Evolutionary conservation across 2,329 filamentous ascomycete genomes (phyloP).

Genomic region (Fusarium fracticaudum): DNA sequence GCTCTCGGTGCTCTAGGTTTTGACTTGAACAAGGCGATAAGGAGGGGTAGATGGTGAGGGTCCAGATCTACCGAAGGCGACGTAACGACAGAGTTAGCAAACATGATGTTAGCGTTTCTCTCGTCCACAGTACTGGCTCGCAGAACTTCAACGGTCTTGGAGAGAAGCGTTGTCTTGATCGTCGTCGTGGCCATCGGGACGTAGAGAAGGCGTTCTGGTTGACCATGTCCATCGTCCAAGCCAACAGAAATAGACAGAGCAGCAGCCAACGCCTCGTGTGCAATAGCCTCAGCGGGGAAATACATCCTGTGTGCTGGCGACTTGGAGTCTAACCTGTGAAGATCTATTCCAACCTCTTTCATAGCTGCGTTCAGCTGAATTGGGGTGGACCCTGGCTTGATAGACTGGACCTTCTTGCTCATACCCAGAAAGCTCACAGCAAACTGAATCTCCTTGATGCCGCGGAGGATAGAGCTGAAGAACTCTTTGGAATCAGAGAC

Average conservation of each 20-base stretch:
- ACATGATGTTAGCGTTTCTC: slow-evolving; percentile 94
- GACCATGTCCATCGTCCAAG: slow-evolving; percentile 87
- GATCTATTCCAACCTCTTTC: slow-evolving; percentile 94
- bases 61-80: slow-evolving; percentile 95
- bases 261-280: slow-evolving; percentile 91
- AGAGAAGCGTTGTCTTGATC: slow-evolving; percentile 91
- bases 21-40: slow-evolving; percentile 78
- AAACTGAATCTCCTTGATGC: slow-evolving; percentile 96
- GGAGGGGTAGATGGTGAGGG: slow-evolving; percentile 87
- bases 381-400: slow-evolving; percentile 73
- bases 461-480: slow-evolving; percentile 85
- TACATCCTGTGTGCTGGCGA: slow-evolving; percentile 98
- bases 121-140: slow-evolving; percentile 78
- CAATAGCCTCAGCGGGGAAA: slow-evolving; percentile 90
- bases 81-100: slow-evolving; percentile 94
- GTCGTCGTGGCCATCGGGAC: slow-evolving; percentile 97
- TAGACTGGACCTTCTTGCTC: slow-evolving; percentile 78
- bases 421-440: slow-evolving; percentile 91
- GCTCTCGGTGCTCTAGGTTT: slow-evolving; percentile 51
- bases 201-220: slow-evolving; percentile 88
- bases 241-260: slow-evolving; percentile 93
- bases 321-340: slow-evolving; percentile 89
- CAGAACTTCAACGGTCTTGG: slow-evolving; percentile 87
- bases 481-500: slow-evolving; percentile 95
- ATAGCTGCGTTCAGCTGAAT: slow-evolving; percentile 88